Evolutionary conservation across 768 basidiomycete species (phyloP).

Genomic region (Grammothele lineata): DNA sequence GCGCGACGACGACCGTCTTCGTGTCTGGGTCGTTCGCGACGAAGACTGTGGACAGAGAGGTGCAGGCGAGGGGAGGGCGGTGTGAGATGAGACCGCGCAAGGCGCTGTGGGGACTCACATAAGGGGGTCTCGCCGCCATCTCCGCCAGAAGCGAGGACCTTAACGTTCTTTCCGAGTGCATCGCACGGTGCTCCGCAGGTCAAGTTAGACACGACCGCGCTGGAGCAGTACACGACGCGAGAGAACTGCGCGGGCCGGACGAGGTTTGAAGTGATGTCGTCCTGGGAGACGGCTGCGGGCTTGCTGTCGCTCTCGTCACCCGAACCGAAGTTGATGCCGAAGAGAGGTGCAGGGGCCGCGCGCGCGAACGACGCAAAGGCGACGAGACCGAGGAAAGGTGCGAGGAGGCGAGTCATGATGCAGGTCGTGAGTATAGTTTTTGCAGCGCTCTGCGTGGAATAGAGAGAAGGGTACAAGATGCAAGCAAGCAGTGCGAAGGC

Average conservation of each 20-base stretch:
- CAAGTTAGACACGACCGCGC: slow-evolving; percentile 15
- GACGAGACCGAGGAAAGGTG: slow-evolving; percentile 11
- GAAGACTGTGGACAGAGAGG: slow-evolving; percentile 14
- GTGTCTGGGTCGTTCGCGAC: slow-evolving; percentile 32
- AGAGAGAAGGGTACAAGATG: background rate
- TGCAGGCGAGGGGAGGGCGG: background rate
- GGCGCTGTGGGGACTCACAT: no score
- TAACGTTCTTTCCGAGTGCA: slow-evolving; percentile 16
- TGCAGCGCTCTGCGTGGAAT: no score
- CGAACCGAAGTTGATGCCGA: slow-evolving; percentile 17
- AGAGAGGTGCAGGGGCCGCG: slow-evolving; percentile 16
- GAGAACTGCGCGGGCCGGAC: slow-evolving; percentile 22
- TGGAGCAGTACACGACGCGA: slow-evolving; percentile 25
- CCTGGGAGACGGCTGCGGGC: slow-evolving; percentile 17
- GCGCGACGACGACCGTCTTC: slow-evolving; percentile 31
- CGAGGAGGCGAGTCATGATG: slow-evolving; percentile 9
- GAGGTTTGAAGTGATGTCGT: slow-evolving; percentile 13
- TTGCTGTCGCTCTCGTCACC: slow-evolving; percentile 7
- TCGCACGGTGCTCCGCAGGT: slow-evolving; percentile 26
- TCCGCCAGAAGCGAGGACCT: slow-evolving; percentile 22
- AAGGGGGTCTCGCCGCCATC: slow-evolving; percentile 19
- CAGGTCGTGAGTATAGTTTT: background rate
- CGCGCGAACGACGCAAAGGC: slow-evolving; percentile 11
- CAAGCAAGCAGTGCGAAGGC: background rate
- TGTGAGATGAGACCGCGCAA: no score